Base-by-base conservation (phyloP, 2,329 filamentous ascomycete genomes). In the Aspergillus quadricinctus region DNA sequence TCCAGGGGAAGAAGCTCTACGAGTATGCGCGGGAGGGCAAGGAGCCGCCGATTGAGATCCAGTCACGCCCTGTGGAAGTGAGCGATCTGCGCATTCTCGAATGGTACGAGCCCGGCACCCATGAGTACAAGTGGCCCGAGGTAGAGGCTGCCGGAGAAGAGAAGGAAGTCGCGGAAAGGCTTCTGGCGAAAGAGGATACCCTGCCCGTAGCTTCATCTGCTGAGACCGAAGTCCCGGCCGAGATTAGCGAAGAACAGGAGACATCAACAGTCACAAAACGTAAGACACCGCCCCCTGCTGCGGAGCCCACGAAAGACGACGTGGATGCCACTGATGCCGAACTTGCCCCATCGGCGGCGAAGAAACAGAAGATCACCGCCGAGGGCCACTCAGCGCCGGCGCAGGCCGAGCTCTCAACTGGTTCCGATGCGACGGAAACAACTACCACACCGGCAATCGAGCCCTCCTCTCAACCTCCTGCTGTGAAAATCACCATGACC, bases 11-110 rank as follows among this genome's bases (percentile, higher is more conserved):
- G 79, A 89, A 90, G 35, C 81, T 97, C 50, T 99, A 99, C 72
- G 92, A 99, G 75, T 97, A 97, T 74, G 94, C 94, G 21, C 83
- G 94, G 50, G 90, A 92, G 71, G 94, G 94, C 17, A 91, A 88
- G 68, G 85, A 90, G 37, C 87, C 96, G 17, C 94, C 94, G 0
- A 81, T 88, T 55, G 88, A 96, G 71, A 94, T 99, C 57, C 81
- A 92, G 70, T 85, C 88, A 53, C 80, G 93, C 56, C 83, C 89
- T 1, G 90, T 97, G 41, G 86, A 90, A 52, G 90, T 96, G 0
- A 75, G 82, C 49, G 83, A 92, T 40, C 74, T 97, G 64, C 89
- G 95, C 71, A 74, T 97, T 57, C 69, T 95, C 7, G 90, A 97
- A 69, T 99, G 90, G 80, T 77, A 82, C 79, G 89, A 92, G 65